Evolutionary conservation across 768 basidiomycete species (phyloP).

Genomic region (Rhizopogon rudus): DNA sequence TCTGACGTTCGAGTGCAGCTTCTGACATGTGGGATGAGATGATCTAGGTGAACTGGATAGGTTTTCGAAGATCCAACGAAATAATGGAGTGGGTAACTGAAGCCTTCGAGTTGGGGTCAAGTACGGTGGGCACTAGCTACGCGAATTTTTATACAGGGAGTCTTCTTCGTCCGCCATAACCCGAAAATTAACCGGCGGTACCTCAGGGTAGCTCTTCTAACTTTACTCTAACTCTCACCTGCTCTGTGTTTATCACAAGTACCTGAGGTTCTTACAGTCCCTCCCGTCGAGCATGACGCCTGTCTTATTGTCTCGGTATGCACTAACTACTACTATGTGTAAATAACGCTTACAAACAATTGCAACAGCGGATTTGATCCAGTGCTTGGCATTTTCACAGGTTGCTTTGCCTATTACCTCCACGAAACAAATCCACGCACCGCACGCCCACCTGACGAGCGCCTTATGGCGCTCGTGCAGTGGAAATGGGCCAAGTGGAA

Average conservation of each 20-base stretch:
- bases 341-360: background rate
- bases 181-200: conserved; percentile 18
- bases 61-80: conserved; percentile 2
- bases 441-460: conserved; percentile 50
- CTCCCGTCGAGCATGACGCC: conserved; percentile 33
- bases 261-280: background rate
- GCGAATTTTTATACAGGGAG: conserved; percentile 19
- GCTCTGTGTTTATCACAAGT: too few relatives aligned
- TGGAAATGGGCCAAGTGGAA: conserved; percentile 63
- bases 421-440: conserved; percentile 79
- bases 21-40: conserved; percentile 37
- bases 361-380: conserved; percentile 58
- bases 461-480: conserved; percentile 45
- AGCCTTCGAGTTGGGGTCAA: conserved; percentile 1
- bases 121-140: conserved; percentile 3
- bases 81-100: background rate
- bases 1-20: conserved; percentile 70
- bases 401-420: conserved; percentile 72
- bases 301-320: conserved; percentile 28
- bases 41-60: background rate
- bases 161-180: conserved; percentile 19
- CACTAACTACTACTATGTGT: conserved; percentile 2
- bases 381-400: conserved; percentile 72
- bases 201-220: background rate
- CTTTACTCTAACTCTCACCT: too few relatives aligned